Conservation (phyloP, 768 basidiomycete species). For the Lactarius evosmus region DNA sequence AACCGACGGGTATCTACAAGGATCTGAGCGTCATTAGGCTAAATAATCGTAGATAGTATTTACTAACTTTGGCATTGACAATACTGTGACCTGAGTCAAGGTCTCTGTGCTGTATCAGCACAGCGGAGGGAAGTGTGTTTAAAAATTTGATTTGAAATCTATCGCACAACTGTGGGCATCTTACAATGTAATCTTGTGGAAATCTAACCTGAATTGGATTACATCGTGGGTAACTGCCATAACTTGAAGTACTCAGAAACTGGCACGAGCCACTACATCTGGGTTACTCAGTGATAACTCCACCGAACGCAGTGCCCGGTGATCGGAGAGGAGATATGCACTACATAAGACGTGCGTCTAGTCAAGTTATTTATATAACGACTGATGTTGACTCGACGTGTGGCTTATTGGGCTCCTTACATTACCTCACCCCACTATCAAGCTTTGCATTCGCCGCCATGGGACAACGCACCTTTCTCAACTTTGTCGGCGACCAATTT, state of each 20-base stretch:
- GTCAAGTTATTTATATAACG: not conserved
- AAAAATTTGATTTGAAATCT: not conserved
- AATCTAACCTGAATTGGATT: no score
- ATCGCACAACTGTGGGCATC: no score
- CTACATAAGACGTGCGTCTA: not conserved
- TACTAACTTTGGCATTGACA: no score
- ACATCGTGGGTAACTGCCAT: no score
- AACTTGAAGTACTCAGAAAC: no score
- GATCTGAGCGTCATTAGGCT: no score
- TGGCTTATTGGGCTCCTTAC: not conserved
- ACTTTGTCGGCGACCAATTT: constrained; percentile 13
- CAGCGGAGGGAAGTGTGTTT: no score
- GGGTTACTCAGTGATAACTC: not conserved
- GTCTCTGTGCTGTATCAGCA: no score
- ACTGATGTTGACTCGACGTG: not conserved
- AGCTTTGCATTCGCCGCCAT: constrained; percentile 5
- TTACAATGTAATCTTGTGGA: no score
- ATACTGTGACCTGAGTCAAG: no score
- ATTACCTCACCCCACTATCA: not conserved
- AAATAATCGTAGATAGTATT: no score
- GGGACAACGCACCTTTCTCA: constrained; percentile 10
- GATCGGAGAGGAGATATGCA: not conserved
- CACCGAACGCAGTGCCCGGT: not conserved
- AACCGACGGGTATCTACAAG: no score
- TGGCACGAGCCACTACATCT: not conserved